Conservation (phyloP, 345 rosid species). For the Populus ilicifolia region DNA sequence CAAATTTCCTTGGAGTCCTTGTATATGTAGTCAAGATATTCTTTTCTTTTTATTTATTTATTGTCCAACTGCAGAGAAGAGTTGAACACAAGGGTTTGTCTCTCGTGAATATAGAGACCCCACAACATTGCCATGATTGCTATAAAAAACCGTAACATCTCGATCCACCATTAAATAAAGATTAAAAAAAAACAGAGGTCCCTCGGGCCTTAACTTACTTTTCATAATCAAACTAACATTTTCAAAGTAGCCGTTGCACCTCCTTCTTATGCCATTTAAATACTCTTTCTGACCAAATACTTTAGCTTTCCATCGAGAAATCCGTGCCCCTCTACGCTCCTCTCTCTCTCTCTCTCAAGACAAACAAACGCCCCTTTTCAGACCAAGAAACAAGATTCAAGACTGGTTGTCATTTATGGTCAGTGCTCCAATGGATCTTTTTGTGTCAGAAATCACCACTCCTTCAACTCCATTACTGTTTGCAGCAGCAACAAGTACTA, state of each 20-base stretch:
- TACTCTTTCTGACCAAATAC: neutral
- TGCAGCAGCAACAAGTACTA: conserved; percentile 22
- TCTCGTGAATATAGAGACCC: neutral
- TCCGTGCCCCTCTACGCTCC: conserved; percentile 33
- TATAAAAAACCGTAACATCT: neutral
- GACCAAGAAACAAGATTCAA: neutral
- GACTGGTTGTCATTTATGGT: neutral
- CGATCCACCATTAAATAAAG: neutral
- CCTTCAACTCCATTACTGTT: conserved; percentile 57
- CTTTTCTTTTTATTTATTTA: too few relatives aligned
- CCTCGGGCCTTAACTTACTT: neutral
- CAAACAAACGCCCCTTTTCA: neutral
- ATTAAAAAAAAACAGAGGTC: neutral
- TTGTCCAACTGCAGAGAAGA: too few relatives aligned
- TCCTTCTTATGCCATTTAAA: conserved; percentile 27
- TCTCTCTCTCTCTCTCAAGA: neutral
- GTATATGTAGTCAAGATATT: too few relatives aligned
- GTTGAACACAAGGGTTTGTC: neutral
- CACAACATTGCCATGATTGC: neutral
- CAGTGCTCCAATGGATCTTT: conserved; percentile 5
- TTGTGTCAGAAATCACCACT: conserved; percentile 21
- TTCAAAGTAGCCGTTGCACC: conserved; percentile 84
- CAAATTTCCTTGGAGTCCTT: too few relatives aligned
- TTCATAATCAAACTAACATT: conserved; percentile 4
- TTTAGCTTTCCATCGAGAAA: conserved; percentile 22